phyloP scores from a whole-genome alignment of 495 filamentous ascomycete genomes.

The Penicillium steckii region DNA sequence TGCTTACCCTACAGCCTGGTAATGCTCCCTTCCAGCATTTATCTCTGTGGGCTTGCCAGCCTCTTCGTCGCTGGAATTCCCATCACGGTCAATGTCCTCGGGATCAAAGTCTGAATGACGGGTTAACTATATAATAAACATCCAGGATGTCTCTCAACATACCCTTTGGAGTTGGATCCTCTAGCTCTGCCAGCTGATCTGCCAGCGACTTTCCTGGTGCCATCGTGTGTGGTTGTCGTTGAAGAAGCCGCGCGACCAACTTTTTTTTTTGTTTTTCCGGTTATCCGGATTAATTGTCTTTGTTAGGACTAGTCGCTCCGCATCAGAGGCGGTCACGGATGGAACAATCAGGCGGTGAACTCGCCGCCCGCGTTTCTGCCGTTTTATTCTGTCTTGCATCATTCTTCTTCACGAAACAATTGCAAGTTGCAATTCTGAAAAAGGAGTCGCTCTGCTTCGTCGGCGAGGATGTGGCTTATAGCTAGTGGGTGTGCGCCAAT shows the following conservation, averaged over 20 bases:
- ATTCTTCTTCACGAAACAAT: too few relatives aligned
- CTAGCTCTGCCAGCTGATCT: conserved; percentile 65
- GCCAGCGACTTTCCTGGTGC: conserved; percentile 45
- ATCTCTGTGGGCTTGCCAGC: conserved; percentile 37
- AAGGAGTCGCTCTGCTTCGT: too few relatives aligned
- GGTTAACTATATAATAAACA: conserved; percentile 8
- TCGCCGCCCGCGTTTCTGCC: neutral
- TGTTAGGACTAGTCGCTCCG: conserved; percentile 5
- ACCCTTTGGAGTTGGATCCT: conserved; percentile 64
- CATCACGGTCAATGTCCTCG: conserved; percentile 64
- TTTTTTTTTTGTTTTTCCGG: conserved; percentile 39
- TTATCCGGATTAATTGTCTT: conserved; percentile 26
- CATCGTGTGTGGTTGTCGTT: conserved; percentile 17
- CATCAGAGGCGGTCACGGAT: conserved; percentile 2
- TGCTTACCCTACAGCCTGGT: conserved; percentile 69
- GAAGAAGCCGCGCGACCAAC: conserved; percentile 12
- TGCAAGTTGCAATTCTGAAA: too few relatives aligned
- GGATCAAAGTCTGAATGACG: conserved; percentile 75
- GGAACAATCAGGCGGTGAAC: neutral
- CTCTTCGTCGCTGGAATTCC: conserved; percentile 55
- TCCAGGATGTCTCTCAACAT: conserved; percentile 5
- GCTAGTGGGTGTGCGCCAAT: neutral
- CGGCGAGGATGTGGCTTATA: conserved; percentile 7
- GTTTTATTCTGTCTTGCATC: neutral
- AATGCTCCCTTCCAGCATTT: conserved; percentile 72